Base-by-base conservation (phyloP, 164 flowering plant genomes). In the Aristolochia californica region DNA sequence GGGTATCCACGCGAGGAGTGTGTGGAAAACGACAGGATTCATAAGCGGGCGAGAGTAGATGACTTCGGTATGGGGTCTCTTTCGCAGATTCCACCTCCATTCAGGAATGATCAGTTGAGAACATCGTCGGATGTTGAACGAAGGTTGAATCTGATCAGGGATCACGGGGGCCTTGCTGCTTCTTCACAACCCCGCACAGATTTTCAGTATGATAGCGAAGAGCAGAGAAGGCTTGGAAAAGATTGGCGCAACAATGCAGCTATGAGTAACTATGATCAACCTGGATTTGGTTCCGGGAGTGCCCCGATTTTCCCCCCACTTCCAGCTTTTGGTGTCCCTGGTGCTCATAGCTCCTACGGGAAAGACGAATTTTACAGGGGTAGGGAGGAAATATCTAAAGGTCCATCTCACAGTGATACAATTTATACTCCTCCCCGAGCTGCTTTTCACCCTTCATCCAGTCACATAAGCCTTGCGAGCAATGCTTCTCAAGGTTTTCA, bases 71-170 rank as follows among this genome's bases (percentile, higher is more conserved):
- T 34, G 1, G 58, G 68, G 53, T 45, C 58, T 34, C 45, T 58
- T 57, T 10, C 34, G 11, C 61, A 48, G 24, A 22, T 38, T 20
- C 56, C 53, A 4, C 59, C 52, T 1, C 56, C 58, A 2, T 17
- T 26, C 50, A 15, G 45, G 25, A 48, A 27, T 40, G 27, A 47
- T 64, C 53, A 51, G 47, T 45, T 48, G 11, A 63, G 55, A 45
- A 12, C 55, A 2, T 71, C 65, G 0, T 43, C 45, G 0, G 91
- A 81, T 21, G 72, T 81, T 53, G 91, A 84, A 77, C 77, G 95
- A 43, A 72, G 88, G 54, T 75, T 85, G 79, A 79, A 73, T 70
- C 62, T 88, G 74, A 74, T 87, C 57, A 82, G 85, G 5, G 85
- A 85, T 65, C 94, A 87, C 56, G 98, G 98, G 3, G 63, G 56